phyloP scores from a whole-genome alignment of 441 rosid genomes.

The Arabidopsis hybrid region DNA sequence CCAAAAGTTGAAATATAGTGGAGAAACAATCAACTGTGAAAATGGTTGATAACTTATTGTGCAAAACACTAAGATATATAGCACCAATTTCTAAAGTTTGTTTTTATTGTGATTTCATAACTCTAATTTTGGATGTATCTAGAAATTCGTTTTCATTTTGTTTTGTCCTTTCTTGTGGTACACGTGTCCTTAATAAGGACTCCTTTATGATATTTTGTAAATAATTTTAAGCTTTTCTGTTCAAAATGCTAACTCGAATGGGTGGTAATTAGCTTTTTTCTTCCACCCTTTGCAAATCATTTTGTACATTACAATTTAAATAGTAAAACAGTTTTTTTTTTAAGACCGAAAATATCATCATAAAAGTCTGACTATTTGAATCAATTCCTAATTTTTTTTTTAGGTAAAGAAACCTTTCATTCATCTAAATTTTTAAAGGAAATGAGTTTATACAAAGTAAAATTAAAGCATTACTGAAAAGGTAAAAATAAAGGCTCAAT shows the following conservation, averaged over 20 bases:
- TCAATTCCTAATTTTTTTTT: too few species aligned
- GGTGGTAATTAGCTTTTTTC: too few species aligned
- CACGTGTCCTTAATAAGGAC: background rate
- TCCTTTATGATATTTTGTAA: background rate
- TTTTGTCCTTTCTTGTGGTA: slow-evolving; percentile 19
- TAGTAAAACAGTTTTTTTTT: background rate
- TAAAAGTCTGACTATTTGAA: slow-evolving; percentile 11
- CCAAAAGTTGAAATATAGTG: slow-evolving; percentile 3
- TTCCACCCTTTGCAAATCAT: background rate
- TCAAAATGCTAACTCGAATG: background rate
- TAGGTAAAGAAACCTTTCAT: too few species aligned
- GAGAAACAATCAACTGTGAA: slow-evolving; percentile 6
- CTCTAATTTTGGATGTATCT: background rate
- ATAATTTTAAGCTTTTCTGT: background rate
- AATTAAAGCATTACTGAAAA: too few species aligned
- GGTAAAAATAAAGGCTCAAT: too few species aligned
- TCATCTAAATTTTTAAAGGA: too few species aligned
- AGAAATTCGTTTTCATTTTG: background rate
- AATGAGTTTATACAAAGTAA: too few species aligned
- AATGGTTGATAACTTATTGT: background rate
- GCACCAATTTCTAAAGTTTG: background rate
- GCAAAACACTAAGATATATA: background rate
- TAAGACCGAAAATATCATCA: background rate
- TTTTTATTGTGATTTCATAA: background rate
- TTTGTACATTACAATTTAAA: slow-evolving; percentile 10